Conservation (phyloP, 2,329 filamentous ascomycete genomes). For the Cladophialophora immunda region DNA sequence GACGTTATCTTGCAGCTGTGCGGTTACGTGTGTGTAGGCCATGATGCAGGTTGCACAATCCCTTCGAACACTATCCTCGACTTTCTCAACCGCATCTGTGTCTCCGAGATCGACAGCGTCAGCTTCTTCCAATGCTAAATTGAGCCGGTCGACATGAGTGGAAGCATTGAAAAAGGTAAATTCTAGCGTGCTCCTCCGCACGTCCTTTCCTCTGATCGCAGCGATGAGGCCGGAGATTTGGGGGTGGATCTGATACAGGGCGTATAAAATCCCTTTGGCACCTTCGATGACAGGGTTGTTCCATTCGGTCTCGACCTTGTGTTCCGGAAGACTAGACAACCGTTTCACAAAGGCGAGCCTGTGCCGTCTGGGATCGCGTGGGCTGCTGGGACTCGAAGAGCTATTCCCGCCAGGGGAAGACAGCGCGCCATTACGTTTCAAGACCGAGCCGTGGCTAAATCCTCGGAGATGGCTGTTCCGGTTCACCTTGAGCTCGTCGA, state of each 20-base stretch:
- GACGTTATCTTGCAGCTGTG: constrained; percentile 58
- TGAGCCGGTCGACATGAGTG: constrained; percentile 64
- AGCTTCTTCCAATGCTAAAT: constrained; percentile 61
- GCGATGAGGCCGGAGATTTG: constrained; percentile 57
- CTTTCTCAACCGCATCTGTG: constrained; percentile 53
- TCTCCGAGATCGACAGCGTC: constrained; percentile 61
- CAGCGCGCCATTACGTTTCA: constrained; percentile 49
- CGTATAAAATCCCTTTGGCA: constrained; percentile 64
- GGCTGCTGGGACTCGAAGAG: constrained; percentile 56
- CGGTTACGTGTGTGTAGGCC: constrained; percentile 59
- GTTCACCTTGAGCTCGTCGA: constrained; percentile 62
- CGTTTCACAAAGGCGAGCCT: constrained; percentile 58
- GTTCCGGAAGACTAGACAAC: constrained; percentile 66
- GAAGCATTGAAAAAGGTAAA: constrained; percentile 66
- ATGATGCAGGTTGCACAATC: constrained; percentile 60
- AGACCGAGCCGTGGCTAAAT: constrained; percentile 65
- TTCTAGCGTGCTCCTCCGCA: constrained; percentile 61
- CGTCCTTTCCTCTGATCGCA: constrained; percentile 55
- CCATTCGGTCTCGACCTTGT: constrained; percentile 58
- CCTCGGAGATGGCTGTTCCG: constrained; percentile 65
- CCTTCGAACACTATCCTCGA: constrained; percentile 53
- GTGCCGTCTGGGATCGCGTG: constrained; percentile 51
- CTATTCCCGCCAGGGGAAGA: constrained; percentile 45
- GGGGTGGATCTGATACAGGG: constrained; percentile 61
- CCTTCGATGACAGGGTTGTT: constrained; percentile 63